Evolutionary conservation across 176 grass and related monocot genomes (phyloP), one percentile per base, ranked within the genome.

Genomic region (Hordeum marinum): DNA sequence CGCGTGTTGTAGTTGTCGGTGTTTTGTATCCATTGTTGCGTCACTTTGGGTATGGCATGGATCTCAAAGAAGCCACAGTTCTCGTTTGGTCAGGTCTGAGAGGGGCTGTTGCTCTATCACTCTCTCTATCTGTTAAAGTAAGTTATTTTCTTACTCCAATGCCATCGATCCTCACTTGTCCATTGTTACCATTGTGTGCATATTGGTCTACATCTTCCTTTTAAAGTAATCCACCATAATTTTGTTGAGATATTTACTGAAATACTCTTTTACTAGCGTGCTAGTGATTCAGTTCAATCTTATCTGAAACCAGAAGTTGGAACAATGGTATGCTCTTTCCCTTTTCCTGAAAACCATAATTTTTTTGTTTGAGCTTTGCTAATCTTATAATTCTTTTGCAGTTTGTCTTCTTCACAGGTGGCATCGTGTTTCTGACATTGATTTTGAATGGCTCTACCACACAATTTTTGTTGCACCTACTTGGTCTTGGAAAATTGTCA

Each of bases 381-480:
- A 52, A 86, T 80, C 15, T 75, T 75, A 2, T 83, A 45, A 64
- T 29, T 54, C 17, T 80, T 79, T 77, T 93, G 68, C 84, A 98
- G 96, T 98, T 98, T 93, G 85, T 98, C 66, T 98, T 98, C 87
- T 98, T 11, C 95, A n/a, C n/a, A n/a, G n/a, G n/a, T n/a, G n/a
- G n/a, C n/a, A n/a, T n/a, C n/a, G n/a, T n/a, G n/a, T n/a, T 98
- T 84, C 80, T 98, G 10, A 95, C 96, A 87, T 73, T 98, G 74
- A 92, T 95, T 81, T 40, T 98, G 35, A 98, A 98, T 83, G 96
- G 96, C 74, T 98, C 96, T 35, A 98, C 91, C 17, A 93, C 91
- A 83, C 96, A 98, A 80, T 91, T 95, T 79, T 83, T 98, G 59
- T 84, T 98, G 79, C 87, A 78, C 70, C 48, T 82, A 50, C 88